Base-by-base conservation (phyloP, 768 basidiomycete species). In the Naganishia antarctica region DNA sequence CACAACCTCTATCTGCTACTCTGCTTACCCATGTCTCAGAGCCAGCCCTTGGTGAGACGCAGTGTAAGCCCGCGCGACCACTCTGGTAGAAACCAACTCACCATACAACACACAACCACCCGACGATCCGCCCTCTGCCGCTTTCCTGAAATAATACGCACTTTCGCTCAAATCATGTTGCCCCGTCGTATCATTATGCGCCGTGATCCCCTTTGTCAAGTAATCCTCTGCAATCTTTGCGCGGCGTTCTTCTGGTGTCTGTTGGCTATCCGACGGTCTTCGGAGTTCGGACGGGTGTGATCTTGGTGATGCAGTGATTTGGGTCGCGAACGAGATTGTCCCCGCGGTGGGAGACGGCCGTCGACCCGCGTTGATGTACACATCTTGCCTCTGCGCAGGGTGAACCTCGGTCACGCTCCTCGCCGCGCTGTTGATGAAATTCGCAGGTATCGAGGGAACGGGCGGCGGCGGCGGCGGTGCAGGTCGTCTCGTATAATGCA, bases 101-200 rank as follows among this genome's bases (percentile, higher is more conserved):
- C 76, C 76, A 68, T 71, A 77, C 45, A 74, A 73, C 61, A 77
- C 73, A 51, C 72, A 66, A 3, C 76, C 76, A 26, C 70, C 73
- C 11, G 69, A 40, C 61, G 70, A 74, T 2, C 76, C 74, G 11
- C 66, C 70, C 61, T 77, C 72, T 37, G 76, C 74, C 58, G 76
- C 72, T 64, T 69, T 71, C 65, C 71, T 68, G 47, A 77, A 77
- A 51, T 71, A 72, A 68, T 72, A 75, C 59, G 73, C 74, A 18
- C 68, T 69, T 43, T 72, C 73, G 4, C 73, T 66, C 21, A 75
- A 34, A 65, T 77, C 76, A 15, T 72, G 69, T 28, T 68, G 63
- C 13, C 67, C 73, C 58, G 71, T 70, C 0, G 73, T 72, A 25
- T 62, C 32, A 31, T 53, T 32, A 28, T 62, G 65, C 44, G 47